Evolutionary conservation across 2,329 filamentous ascomycete genomes (phyloP), one percentile per base, ranked within the genome.

Genomic region (Lojkania enalia): DNA sequence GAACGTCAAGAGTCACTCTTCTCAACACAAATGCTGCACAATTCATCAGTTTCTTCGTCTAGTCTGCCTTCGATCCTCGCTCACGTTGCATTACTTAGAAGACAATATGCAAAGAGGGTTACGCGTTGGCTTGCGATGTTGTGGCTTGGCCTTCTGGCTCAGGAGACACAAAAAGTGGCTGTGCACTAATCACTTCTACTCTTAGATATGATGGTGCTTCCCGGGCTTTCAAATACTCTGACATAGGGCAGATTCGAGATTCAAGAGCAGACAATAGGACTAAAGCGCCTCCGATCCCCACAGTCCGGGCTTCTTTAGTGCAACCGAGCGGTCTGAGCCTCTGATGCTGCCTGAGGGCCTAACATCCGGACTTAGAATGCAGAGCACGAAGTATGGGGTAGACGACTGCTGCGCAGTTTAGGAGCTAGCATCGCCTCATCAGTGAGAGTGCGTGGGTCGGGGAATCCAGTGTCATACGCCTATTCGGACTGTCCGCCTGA

Each of bases 1-100:
- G 12, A 27, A 19, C 31, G 13, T 42, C 46, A 33, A 48, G 59
- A 65, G 60, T 65, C 60, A 64, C 48, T 32, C 31, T 39, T 25
- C 42, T 38, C 43, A 48, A 43, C 25, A 35, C 42, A 36, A 21
- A 20, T 15, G 23, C 39, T 53, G 40, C 54, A 54, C 57, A 51
- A 53, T 39, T 52, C 52, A 49, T 54, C 47, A 23, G 20, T 14
- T 33, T 30, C 41, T 47, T 47, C 27, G 30, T 33, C 41, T 6
- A 13, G 42, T 54, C 48, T 51, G 48, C 44, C 47, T 51, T 46
- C 38, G 6, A 11, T 21, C 16, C 30, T 15, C 16, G 21, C 33
- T 27, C 11, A 21, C 35, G 20, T 25, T 19, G 41, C n/a, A 19
- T 18, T n/a, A 20, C 20, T 20, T 19, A 27, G 21, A 23, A 23